Base-by-base conservation (phyloP, 2,329 filamentous ascomycete genomes). In the Verticillium longisporum region DNA sequence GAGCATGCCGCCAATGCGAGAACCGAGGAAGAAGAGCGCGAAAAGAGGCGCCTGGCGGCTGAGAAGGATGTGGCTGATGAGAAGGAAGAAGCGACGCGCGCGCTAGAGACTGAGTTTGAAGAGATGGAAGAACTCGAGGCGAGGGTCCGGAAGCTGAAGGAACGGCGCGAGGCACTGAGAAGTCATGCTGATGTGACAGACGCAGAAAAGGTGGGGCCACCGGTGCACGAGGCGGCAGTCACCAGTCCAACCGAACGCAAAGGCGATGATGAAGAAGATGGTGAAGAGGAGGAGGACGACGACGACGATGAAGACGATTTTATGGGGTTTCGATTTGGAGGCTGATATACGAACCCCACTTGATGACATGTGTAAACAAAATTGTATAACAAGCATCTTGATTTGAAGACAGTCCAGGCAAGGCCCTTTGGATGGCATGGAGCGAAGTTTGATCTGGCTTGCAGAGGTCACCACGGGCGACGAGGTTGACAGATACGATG, bases 91-190 rank as follows among this genome's bases (percentile, higher is more conserved):
- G 90, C 91, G 1, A 84, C 83, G 53, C 81, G 88, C 26, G 86
- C 88, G 34, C 75, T 93, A 61, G 88, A 92, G 73, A 85, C 88
- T 50, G 91, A 94, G 72, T 89, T 94, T 66, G 90, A 92, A 61
- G 88, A 92, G 70, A 94, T 94, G 90, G 88, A 90, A 70, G 84
- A 87, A 69, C 80, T 94, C 55, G 91, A 94, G 72, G 84, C 85
- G 58, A 83, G 90, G 6, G 88, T 94, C 13, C 80, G 81, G 62
- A 81, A 80, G 63, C 73, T 94, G 60, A 88, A 90, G 70, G 86
- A 90, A 69, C 86, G 85, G 72, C 80, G 90, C 56, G 90, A 93
- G 69, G 85, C 86, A 60, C 71, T 93, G 63, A 77, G 67, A 68
- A 79, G 70, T 67, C n/a, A 62, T 36, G n/a, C 32, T 62, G 62